Evolutionary conservation across 495 filamentous ascomycete genomes (phyloP), one percentile per base, ranked within the genome.

Genomic region (Penicillium nucicola): DNA sequence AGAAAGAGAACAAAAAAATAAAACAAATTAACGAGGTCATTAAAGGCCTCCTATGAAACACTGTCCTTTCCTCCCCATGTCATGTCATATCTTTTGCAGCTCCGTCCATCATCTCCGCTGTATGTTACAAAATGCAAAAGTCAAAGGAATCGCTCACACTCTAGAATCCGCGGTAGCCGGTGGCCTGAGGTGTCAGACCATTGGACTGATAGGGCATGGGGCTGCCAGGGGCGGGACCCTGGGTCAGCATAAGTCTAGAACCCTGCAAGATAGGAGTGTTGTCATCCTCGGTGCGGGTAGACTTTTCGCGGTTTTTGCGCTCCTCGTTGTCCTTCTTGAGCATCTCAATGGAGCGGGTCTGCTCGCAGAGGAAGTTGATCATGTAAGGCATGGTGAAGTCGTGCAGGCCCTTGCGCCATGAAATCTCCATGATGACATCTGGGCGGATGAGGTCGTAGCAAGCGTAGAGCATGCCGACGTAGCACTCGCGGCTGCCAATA

Each of bases 371-470:
- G 70, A 91, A 85, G 76, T 97, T 97, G 80, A 99, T 97, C 90
- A 99, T 95, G 77, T 91, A 99, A 13, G 95, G 95, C 95, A 99
- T 97, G 48, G 92, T 95, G 76, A 95, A 97, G 77, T 99, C 95
- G 54, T 86, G 84, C 31, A 99, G 85, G 45, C 91, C 89, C 67
- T 95, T 79, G 58, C 95, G 92, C 95, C 95, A 99, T 45, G 92
- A 96, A 43, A 99, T 77, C 75, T 99, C 95, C 75, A 99, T 83
- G 50, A 97, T 86, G 35, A 90, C 79, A 56, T 96, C 87, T 11
- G 95, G 86, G 14, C 87, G 88, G 63, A 99, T 92, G 42, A 99
- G 84, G 51, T 99, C 95, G 71, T 99, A 96, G 80, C 95, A 99
- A 43, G 95, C 84, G 63, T 99, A 99, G 46, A 99, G 81, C 92